Conservation (phyloP, 306 rosid genomes). For the Hylodesmum podocarpum region DNA sequence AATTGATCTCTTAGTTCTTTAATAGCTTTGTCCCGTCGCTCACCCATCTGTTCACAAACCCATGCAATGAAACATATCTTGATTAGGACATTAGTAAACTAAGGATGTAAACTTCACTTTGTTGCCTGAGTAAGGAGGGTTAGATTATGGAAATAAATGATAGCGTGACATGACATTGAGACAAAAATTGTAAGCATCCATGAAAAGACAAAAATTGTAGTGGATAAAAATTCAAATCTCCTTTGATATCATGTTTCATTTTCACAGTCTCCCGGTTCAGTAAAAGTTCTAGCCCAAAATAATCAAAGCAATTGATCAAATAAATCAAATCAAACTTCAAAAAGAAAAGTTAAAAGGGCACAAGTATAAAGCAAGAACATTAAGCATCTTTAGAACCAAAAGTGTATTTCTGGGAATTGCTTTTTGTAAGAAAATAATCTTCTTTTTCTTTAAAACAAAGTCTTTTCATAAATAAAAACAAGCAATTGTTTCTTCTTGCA, state of each 20-base stretch:
- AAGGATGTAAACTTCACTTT: background rate
- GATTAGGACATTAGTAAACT: background rate
- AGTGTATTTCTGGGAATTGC: background rate
- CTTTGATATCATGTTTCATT: background rate
- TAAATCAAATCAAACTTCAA: background rate
- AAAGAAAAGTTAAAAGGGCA: background rate
- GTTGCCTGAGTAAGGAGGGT: background rate
- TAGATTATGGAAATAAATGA: background rate
- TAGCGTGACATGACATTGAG: background rate
- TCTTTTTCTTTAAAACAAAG: background rate
- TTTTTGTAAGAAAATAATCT: background rate
- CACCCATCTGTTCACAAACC: conserved; percentile 73
- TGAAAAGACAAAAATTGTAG: background rate
- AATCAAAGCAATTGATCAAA: conserved; percentile 5
- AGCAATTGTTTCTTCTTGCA: background rate
- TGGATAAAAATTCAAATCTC: conserved; percentile 1
- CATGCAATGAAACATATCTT: conserved; percentile 13
- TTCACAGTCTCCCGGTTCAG: conserved; percentile 15
- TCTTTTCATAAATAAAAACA: background rate
- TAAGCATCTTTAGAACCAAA: background rate
- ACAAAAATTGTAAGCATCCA: background rate
- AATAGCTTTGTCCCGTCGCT: conserved; percentile 81
- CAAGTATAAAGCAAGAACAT: background rate
- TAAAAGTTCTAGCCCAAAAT: background rate
- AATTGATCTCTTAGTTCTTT: conserved; percentile 84